Base-by-base conservation (phyloP, 305 asterid species). In the Vinca major region DNA sequence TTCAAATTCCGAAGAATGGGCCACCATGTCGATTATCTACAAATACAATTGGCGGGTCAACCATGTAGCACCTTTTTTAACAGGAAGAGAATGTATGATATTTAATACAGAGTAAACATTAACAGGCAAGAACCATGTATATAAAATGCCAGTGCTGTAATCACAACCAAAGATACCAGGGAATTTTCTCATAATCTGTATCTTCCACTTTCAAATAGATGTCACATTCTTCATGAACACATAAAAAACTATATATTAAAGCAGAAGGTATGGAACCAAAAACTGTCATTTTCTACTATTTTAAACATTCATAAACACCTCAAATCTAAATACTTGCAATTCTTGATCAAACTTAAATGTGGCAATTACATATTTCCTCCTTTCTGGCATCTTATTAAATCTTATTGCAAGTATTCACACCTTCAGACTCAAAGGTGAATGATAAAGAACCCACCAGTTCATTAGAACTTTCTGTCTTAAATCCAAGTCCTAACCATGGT, bases 1-100 rank as follows among this genome's bases (percentile, higher is more conserved):
- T 86, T 93, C 96, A 75, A 91, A 93, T 85, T 93, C 99, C 49
- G 99, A 84, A 73, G 99, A 93, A 76, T 84, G 96, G 40, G 99
- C 96, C 63, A 93, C 96, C 99, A 91, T 91, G 81, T 88, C 91
- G 76, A 93, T 88, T 77, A 93, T 89, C 99, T 93, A 77, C 66
- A 75, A 67, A 73, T 66, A 49, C 66, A 43, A 63, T 26, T 64
- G 40, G 19, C 66, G 51, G 8, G 14, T 37, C 36, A 56, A 44
- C 7, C 21, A 7, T 37, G 33, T 8, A 60, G n/a, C n/a, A 37
- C 39, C 68, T 37, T 53, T 66, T 40, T 43, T 62, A 40, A 36
- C 26, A 4, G 12, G 37, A 37, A 39, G 12, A 58, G 20, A 36
- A 13, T 58, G 12, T 58, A 13, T 5, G 7, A 14, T 14, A 39